These are phyloP conservation scores for Thamnidium elegans DNA, from an alignment of 192 early-diverging fungal genomes.

Conservation along the genomic window DNA sequence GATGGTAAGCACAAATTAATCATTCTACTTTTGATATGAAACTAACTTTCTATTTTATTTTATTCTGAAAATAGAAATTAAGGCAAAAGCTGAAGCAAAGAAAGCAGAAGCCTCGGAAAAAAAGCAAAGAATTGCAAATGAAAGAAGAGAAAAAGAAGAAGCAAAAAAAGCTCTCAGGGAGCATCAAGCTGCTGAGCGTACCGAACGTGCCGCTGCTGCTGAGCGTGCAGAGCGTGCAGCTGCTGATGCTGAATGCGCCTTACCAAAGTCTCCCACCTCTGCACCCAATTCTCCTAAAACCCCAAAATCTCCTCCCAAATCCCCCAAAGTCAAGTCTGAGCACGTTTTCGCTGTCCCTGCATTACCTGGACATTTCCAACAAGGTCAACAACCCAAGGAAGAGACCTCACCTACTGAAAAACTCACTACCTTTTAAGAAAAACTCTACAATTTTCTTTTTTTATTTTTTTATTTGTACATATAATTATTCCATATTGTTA, in stretches of 20 bases:
- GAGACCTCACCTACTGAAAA: too few relatives aligned
- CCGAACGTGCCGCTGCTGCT: not conserved
- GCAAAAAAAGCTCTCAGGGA: not conserved
- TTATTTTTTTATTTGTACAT: too few relatives aligned
- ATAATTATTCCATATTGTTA: too few relatives aligned
- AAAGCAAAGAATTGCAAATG: not conserved
- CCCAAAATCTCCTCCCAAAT: too few relatives aligned
- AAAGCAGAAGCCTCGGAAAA: not conserved
- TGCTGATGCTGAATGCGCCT: not conserved
- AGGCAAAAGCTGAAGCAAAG: not conserved
- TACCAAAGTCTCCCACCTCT: not conserved
- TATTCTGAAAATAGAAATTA: slow-evolving; percentile 3
- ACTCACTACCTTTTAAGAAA: too few relatives aligned
- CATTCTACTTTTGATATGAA: not conserved
- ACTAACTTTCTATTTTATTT: not conserved
- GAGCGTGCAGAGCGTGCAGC: not conserved
- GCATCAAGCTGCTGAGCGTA: too few relatives aligned
- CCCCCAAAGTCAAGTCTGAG: too few relatives aligned
- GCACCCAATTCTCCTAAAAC: not conserved
- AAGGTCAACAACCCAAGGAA: too few relatives aligned
- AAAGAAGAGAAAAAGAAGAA: slow-evolving; percentile 7
- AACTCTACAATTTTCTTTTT: too few relatives aligned
- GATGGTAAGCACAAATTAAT: slow-evolving; percentile 11
- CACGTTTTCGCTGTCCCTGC: too few relatives aligned
- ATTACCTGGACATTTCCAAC: too few relatives aligned